Percentiles rank a stretch among this genome's conserved stretches.
These are phyloP conservation scores for Aegilops umbellulata DNA, from an alignment of 176 grass and related monocot species.

Conservation along the genomic window DNA sequence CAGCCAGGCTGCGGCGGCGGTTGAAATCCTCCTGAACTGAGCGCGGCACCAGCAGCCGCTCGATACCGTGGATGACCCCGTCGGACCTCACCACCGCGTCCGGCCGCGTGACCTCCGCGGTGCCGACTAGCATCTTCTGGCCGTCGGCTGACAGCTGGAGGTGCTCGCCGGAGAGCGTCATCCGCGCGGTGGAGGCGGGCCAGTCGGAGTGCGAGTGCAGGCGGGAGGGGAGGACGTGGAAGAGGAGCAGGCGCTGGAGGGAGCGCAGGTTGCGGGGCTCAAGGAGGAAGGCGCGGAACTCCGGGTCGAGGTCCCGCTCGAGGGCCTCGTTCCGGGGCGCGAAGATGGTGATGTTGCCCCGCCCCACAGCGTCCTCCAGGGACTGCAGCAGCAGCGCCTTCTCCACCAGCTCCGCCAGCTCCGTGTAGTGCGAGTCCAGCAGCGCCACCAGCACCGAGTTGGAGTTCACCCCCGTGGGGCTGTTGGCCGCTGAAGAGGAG, in stretches of 20 bases:
- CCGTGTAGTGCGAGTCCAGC: slow-evolving; percentile 78
- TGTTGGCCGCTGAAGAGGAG: not conserved
- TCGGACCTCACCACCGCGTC: slow-evolving; percentile 57
- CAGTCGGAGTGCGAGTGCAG: slow-evolving; percentile 6
- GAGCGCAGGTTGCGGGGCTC: slow-evolving; percentile 70
- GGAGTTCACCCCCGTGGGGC: slow-evolving; percentile 50
- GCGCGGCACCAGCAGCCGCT: slow-evolving; percentile 51
- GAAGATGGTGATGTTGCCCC: slow-evolving; percentile 72
- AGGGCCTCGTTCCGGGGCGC: slow-evolving; percentile 71
- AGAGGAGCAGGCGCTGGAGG: slow-evolving; percentile 60
- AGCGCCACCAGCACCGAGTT: slow-evolving; percentile 78
- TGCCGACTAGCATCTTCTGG: not conserved
- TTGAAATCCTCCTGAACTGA: slow-evolving; percentile 91
- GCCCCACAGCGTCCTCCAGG: slow-evolving; percentile 59
- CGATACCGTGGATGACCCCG: slow-evolving; percentile 72
- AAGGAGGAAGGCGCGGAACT: slow-evolving; percentile 84
- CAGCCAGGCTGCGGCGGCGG: slow-evolving; percentile 60
- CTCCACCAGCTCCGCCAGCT: slow-evolving; percentile 77
- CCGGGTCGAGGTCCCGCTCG: slow-evolving; percentile 73
- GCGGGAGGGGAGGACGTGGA: slow-evolving; percentile 64
- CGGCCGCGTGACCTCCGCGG: slow-evolving; percentile 18
- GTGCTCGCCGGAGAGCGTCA: slow-evolving; percentile 54
- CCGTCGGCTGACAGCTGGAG: slow-evolving; percentile 21
- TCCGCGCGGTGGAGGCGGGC: slow-evolving; percentile 3
- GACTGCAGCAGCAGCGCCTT: slow-evolving; percentile 68